Evolutionary conservation across 768 basidiomycete species (phyloP), one percentile per base, ranked within the genome.

Genomic region (Sarcomyxa edulis): DNA sequence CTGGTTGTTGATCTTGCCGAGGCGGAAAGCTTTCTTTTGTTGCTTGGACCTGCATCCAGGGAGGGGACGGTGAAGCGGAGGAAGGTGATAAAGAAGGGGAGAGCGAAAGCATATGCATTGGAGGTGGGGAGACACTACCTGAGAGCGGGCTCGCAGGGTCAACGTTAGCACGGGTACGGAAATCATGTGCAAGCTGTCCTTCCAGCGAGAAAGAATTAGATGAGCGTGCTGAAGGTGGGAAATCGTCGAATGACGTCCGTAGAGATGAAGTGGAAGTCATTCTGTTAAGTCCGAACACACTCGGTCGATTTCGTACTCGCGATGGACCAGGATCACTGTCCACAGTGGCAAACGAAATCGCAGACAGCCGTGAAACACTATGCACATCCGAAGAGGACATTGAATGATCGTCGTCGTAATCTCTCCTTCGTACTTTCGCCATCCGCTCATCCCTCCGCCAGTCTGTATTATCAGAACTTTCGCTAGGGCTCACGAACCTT

Each of bases 351-450:
- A 86, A 85, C 14, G 88, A 92, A 50, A 86, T 77, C 23, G 78
- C 74, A 5, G 87, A 90, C 68, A 84, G 74, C 39, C 78, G 78
- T 28, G 81, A 74, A 37, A 78, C 65, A 54, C 80, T 85, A 48
- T 84, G 84, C 21, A 92, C 68, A 48, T 92, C 91, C 32, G 86
- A 89, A 20, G 85, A 89, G 38, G 88, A 90, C 76, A 90, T 85
- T 21, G 91, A 93, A 53, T 86, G 88, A 51, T 91, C 90, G 53
- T 92, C 91, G 61, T 94, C 91, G 48, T 74, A 84, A 50, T 91
- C 87, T 54, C 86, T 67, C 54, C 85, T 75, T 46, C 90, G 76
- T 45, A 78, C 84, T 67, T 93, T 93, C 39, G 74, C 63, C 53
- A 83, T 58, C 18, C 82, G 73, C 53, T 85, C 83, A 34, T 74